Conservation (phyloP, 306 rosid species). For the Cajanus cajan region DNA sequence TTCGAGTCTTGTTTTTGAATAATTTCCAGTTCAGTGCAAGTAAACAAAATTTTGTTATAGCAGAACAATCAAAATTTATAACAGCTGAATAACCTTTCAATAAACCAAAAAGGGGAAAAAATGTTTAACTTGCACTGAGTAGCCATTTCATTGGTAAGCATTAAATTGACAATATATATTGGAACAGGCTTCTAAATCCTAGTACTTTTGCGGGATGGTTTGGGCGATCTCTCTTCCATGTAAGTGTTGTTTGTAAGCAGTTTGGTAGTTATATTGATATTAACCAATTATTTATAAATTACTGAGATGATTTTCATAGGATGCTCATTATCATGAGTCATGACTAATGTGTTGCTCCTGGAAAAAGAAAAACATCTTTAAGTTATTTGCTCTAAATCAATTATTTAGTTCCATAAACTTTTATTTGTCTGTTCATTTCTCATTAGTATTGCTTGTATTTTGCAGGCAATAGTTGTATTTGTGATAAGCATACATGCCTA, state of each 20-base stretch:
- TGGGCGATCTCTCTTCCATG: conserved; percentile 95
- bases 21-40: neutral
- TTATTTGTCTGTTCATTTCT: conserved; percentile 21
- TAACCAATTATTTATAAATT: conserved; percentile 9
- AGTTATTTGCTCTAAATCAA: conserved; percentile 10
- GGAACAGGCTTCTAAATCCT: conserved; percentile 89
- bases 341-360: neutral
- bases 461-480: conserved; percentile 89
- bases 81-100: conserved; percentile 16
- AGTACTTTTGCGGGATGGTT: conserved; percentile 99
- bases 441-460: conserved; percentile 31
- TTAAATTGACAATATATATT: conserved; percentile 26
- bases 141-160: neutral
- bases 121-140: conserved; percentile 16
- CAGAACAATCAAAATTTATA: conserved; percentile 17
- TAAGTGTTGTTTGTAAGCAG: conserved; percentile 49
- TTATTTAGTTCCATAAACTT: conserved; percentile 2
- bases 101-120: neutral
- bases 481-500: conserved; percentile 83
- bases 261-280: conserved; percentile 5
- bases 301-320: conserved; percentile 6
- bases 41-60: neutral
- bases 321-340: conserved; percentile 18
- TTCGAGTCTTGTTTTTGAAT: neutral
- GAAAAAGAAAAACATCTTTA: neutral